Base-by-base conservation (phyloP, 768 basidiomycete genomes). In the Mycena albidolilacea region DNA sequence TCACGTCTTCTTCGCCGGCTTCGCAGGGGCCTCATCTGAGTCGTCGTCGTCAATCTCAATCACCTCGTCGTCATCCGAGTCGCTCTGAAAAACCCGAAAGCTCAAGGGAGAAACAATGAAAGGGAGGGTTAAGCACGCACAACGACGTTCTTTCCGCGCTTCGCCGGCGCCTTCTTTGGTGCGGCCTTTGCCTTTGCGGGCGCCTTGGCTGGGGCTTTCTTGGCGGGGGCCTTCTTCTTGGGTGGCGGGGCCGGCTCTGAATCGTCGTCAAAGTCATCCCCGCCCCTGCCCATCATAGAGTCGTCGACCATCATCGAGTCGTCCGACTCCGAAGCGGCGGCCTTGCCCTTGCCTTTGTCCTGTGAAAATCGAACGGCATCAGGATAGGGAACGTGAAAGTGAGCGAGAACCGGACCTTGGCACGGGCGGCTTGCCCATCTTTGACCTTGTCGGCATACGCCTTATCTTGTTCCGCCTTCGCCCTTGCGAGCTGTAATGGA, bases 261-360 rank as follows among this genome's bases (percentile, higher is more conserved):
- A 37, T 90, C 86, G 41, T 88, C 86, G 21, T 88, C 87, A 23
- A 88, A 87, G 72, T 90, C 91, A 41, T 88, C 92, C 19, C 85
- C 88, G 2, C 80, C 48, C 7, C 48, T 87, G 10, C 81, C 87
- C 11, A 77, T 77, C 37, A 76, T 76, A 10, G 78, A 80, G 72
- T 93, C 93, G 58, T 96, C 93, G 89, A 93, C 91, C 84, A 87
- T 83, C 93, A 94, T 94, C 4, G 93, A 95, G 78, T 95, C 95
- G 43, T 91, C 92, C 3, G 88, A 92, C 3, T 87, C 87, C 10
- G 84, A 85, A 11, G 83, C 84, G 41, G 83, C 85, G 46, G 77
- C 82, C n/a, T 79, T 83, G 10, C 83, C 86, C 77, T 87, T 89
- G 35, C 84, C 86, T 81, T 92, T 93, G 10, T 82, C 89, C 85